These are phyloP conservation scores for Acer negundo DNA, from an alignment of 345 rosid genomes.

Conservation along the genomic window DNA sequence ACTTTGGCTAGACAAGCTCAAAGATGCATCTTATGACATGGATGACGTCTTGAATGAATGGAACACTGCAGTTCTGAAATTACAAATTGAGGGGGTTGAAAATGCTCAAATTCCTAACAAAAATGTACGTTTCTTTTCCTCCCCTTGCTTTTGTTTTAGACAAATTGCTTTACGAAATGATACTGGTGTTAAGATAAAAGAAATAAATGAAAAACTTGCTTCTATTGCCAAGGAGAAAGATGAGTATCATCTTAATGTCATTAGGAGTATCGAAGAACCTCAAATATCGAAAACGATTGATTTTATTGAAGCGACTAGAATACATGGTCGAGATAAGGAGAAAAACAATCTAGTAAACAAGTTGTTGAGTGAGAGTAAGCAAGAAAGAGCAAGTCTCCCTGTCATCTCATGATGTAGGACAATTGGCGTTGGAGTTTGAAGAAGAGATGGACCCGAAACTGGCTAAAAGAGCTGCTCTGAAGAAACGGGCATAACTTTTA, in stretches of 20 bases:
- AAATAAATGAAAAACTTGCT: neutral
- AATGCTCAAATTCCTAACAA: neutral
- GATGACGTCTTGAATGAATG: neutral
- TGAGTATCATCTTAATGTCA: rapidly evolving
- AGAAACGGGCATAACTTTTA: no score
- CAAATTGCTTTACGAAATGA: neutral
- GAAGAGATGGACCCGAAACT: no score
- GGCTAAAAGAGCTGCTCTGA: no score
- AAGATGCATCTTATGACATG: conserved; percentile 5
- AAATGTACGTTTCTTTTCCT: neutral
- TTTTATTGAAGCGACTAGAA: neutral
- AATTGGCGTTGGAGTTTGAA: no score
- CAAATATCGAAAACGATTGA: neutral
- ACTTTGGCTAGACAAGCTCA: conserved; percentile 10
- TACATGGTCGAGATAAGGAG: neutral
- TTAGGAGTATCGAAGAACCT: neutral
- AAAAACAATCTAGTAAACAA: neutral
- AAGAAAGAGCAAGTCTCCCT: neutral
- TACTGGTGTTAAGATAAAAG: neutral
- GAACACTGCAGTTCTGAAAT: neutral
- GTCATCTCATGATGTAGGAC: no score
- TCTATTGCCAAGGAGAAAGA: neutral
- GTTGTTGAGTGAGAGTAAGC: neutral
- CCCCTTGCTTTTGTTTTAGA: neutral
- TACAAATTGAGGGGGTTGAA: neutral